A percentile compares a stretch with the other conserved stretches of the same genome.
Evolutionary conservation across 2,329 filamentous ascomycete species (phyloP).

Genomic region (Fusarium fujikuroi): DNA sequence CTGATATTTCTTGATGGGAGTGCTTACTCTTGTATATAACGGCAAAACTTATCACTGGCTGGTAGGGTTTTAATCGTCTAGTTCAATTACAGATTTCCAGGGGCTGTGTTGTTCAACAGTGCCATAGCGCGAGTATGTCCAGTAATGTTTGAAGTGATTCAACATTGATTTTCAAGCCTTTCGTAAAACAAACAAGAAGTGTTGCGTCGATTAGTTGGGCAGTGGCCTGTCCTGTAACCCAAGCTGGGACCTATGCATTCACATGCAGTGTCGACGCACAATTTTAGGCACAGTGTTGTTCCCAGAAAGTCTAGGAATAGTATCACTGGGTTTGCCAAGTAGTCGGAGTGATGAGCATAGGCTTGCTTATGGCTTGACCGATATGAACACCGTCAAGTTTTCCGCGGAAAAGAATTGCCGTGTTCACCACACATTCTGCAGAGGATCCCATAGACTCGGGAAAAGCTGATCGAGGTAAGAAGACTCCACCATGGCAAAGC

Average conservation of each 20-base stretch:
- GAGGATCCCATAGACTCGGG: slow-evolving; percentile 51
- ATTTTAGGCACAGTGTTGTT: not conserved
- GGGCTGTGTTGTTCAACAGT: not conserved
- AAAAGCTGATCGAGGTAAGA: slow-evolving; percentile 51
- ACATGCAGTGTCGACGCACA: not conserved
- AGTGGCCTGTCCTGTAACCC: not conserved
- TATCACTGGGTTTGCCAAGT: too few species aligned
- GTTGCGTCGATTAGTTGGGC: not conserved
- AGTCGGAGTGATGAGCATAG: not conserved
- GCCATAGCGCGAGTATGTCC: too few species aligned
- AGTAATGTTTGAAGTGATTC: too few species aligned
- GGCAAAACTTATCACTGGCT: not conserved
- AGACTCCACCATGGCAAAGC: slow-evolving; percentile 47
- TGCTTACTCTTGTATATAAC: too few species aligned
- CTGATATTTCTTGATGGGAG: not conserved
- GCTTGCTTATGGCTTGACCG: not conserved
- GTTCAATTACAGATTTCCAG: not conserved
- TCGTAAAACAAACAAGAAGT: not conserved
- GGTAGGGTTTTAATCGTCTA: not conserved
- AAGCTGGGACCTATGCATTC: not conserved
- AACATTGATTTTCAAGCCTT: too few species aligned
- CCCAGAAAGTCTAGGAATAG: not conserved
- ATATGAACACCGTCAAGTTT: not conserved
- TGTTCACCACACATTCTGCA: slow-evolving; percentile 48
- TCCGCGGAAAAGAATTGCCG: not conserved